Evolutionary conservation across 768 basidiomycete species (phyloP).

Genomic region (Porpolomopsis calyptriformis): DNA sequence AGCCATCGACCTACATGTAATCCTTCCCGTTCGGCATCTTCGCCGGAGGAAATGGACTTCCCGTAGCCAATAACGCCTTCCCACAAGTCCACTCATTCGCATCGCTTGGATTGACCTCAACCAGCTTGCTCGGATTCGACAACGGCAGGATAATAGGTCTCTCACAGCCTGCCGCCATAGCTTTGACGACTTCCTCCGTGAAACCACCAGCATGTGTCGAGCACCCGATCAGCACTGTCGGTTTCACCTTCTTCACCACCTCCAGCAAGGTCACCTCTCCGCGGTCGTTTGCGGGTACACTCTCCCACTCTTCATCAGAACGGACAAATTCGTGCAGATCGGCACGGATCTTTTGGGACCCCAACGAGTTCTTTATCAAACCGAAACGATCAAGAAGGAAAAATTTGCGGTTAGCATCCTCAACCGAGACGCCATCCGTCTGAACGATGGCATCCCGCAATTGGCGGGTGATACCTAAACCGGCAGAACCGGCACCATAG

Average conservation of each 20-base stretch:
- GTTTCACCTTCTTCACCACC: conserved; percentile 59
- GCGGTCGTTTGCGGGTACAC: conserved; percentile 23
- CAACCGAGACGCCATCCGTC: conserved; percentile 36
- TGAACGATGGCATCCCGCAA: conserved; percentile 66
- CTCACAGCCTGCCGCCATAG: conserved; percentile 58
- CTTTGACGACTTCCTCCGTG: conserved; percentile 56
- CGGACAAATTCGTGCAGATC: conserved; percentile 46
- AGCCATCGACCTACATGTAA: conserved; percentile 40
- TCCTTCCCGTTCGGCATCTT: conserved; percentile 56
- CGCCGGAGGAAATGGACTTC: conserved; percentile 72
- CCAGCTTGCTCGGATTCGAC: conserved; percentile 68
- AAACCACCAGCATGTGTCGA: conserved; percentile 75
- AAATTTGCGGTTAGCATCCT: conserved; percentile 56
- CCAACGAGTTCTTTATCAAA: conserved; percentile 43
- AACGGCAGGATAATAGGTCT: conserved; percentile 79
- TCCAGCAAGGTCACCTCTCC: conserved; percentile 49
- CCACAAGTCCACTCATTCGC: conserved; percentile 73
- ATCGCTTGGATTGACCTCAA: conserved; percentile 64
- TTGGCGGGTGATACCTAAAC: conserved; percentile 69
- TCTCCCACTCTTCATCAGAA: conserved; percentile 45
- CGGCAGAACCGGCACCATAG: conserved; percentile 76
- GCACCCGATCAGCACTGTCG: conserved; percentile 78
- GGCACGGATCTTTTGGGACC: conserved; percentile 31
- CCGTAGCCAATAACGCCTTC: conserved; percentile 71
- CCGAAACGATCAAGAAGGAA: conserved; percentile 66